Percentiles rank a stretch among this genome's conserved stretches.
Conservation (phyloP, 805 yeast genomes). For the Saccharomycopsis fodiens region DNA sequence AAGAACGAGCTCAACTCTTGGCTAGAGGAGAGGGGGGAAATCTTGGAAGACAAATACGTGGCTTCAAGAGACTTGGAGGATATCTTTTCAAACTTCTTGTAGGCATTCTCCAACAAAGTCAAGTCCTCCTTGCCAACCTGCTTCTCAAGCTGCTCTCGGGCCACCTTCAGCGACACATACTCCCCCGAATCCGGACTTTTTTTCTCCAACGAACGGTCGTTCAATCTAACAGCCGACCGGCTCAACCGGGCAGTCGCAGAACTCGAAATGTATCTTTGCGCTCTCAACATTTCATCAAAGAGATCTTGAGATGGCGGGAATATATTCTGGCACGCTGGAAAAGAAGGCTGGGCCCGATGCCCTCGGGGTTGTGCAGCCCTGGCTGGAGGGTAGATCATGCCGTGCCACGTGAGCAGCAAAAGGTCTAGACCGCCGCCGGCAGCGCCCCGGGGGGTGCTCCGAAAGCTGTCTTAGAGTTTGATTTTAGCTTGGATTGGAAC, state of each 20-base stretch:
- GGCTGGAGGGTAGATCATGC: background rate
- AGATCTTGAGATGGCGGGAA: background rate
- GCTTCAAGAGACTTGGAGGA: slow-evolving; percentile 20
- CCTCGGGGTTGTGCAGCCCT: background rate
- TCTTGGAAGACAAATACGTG: slow-evolving; percentile 22
- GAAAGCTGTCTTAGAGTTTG: too few species aligned
- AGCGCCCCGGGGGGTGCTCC: too few species aligned
- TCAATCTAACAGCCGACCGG: background rate
- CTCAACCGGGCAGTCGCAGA: background rate
- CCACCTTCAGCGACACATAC: background rate
- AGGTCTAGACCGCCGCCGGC: background rate
- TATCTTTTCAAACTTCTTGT: slow-evolving; percentile 20
- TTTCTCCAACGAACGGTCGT: background rate
- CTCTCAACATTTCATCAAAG: background rate
- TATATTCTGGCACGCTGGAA: background rate
- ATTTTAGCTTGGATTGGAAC: too few species aligned
- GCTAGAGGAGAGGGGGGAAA: slow-evolving; percentile 14
- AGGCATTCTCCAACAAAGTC: slow-evolving; percentile 20
- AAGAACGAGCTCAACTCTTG: slow-evolving; percentile 10
- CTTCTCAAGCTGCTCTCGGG: background rate
- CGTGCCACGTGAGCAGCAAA: background rate
- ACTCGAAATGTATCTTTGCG: background rate
- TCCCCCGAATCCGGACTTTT: background rate
- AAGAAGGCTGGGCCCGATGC: background rate
- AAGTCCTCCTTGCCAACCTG: slow-evolving; percentile 5